A percentile compares a stretch with the other conserved stretches of the same genome.
These are phyloP conservation scores for Vigna reflexopilosa DNA, from an alignment of 306 rosid species.

Conservation along the genomic window DNA sequence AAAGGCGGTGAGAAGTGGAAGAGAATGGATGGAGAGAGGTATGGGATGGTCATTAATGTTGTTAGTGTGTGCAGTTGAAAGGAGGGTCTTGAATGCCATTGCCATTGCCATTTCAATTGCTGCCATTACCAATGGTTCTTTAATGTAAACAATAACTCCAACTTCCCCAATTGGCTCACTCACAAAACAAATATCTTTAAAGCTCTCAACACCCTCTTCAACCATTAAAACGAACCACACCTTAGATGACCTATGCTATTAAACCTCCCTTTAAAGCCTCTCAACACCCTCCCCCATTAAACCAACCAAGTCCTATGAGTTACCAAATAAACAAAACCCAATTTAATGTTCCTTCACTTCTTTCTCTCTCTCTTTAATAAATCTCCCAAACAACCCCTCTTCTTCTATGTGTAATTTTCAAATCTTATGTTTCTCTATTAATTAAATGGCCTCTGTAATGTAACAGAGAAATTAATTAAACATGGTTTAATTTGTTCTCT, in stretches of 20 bases:
- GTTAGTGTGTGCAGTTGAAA: constrained; percentile 68
- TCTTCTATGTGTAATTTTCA: too few relatives aligned
- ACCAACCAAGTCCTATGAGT: constrained; percentile 54
- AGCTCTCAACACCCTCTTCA: constrained; percentile 77
- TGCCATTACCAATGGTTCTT: constrained; percentile 43
- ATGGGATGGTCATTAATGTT: constrained; percentile 62
- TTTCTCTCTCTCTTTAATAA: constrained; percentile 40
- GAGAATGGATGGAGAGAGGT: constrained; percentile 28
- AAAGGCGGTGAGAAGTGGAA: constrained; percentile 64
- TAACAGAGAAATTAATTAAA: neutral
- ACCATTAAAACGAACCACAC: constrained; percentile 60
- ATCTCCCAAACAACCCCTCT: constrained; percentile 45
- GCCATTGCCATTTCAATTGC: neutral
- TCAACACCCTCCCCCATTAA: constrained; percentile 56
- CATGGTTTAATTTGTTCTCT: neutral
- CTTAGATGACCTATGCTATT: constrained; percentile 55
- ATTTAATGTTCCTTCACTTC: constrained; percentile 38
- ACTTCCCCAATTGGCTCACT: constrained; percentile 70
- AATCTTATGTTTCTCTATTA: too few relatives aligned
- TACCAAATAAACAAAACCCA: constrained; percentile 43
- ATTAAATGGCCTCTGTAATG: neutral
- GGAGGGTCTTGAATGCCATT: constrained; percentile 57
- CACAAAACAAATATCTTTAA: constrained; percentile 56
- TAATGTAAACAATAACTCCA: constrained; percentile 72
- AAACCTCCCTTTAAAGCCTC: constrained; percentile 54